Evolutionary conservation across 257 asterid genomes (phyloP), one percentile per base, ranked within the genome.

Genomic region (Lithospermum erythrorhizon): DNA sequence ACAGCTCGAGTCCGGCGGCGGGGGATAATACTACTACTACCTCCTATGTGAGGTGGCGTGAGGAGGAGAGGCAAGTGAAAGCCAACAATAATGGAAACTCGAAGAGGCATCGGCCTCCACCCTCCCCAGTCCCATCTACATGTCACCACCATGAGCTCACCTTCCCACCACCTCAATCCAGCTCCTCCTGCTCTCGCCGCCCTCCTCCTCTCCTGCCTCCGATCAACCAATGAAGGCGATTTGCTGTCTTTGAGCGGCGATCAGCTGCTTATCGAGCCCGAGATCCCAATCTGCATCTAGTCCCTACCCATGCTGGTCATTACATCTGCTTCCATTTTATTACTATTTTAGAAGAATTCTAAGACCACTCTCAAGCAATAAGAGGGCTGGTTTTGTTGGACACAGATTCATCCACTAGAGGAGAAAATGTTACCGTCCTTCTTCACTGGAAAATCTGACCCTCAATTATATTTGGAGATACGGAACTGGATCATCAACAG

Each of bases 311-410:
- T 67, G 91, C 96, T 22, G 99, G 99, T 93, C 69, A 25, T 25
- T 25, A 2, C 29, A 25, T 25, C n/a, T n/a, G n/a, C n/a, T n/a
- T n/a, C n/a, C n/a, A n/a, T n/a, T n/a, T n/a, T n/a, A n/a, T n/a
- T n/a, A n/a, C n/a, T n/a, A n/a, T n/a, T n/a, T n/a, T n/a, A n/a
- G n/a, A n/a, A n/a, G n/a, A n/a, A n/a, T n/a, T n/a, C n/a, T n/a
- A n/a, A n/a, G n/a, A n/a, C n/a, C n/a, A n/a, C n/a, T n/a, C n/a
- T n/a, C n/a, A n/a, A n/a, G n/a, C n/a, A n/a, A n/a, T n/a, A n/a
- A n/a, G n/a, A n/a, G 89, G 99, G 99, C 70, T 93, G 99, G 99
- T 93, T 93, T 85, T 86, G 90, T 15, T 93, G 99, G 99, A 75
- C 79, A 21, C 78, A 84, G 58, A 65, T 79, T 77, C 99, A 93